Percentiles rank a stretch among this genome's conserved stretches.
Conservation (phyloP, 2,329 filamentous ascomycete genomes). For the Pseudonectria foliicola region DNA sequence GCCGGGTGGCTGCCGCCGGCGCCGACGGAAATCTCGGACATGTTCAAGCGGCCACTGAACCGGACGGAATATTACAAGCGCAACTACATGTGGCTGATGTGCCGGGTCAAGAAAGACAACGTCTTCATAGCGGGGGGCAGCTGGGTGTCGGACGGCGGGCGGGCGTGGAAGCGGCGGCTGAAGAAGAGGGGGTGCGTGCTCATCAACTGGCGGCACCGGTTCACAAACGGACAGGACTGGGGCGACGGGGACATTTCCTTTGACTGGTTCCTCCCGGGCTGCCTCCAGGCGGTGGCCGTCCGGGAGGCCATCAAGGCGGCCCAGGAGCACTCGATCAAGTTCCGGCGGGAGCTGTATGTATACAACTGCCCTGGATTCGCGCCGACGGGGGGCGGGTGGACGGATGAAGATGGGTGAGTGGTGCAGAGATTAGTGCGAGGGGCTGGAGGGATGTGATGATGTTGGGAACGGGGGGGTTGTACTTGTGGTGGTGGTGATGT, state of each 20-base stretch:
- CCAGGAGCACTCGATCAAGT: not conserved
- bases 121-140: slow-evolving; percentile 9
- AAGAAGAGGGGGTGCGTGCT: slow-evolving; percentile 1
- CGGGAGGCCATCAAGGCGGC: slow-evolving; percentile 2
- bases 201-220: slow-evolving; percentile 8
- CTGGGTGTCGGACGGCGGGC: slow-evolving; percentile 6
- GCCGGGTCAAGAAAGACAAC: slow-evolving; percentile 1
- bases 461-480: too few species aligned
- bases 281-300: slow-evolving; percentile 1
- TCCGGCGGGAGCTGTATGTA: slow-evolving; percentile 4
- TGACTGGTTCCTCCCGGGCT: slow-evolving; percentile 3
- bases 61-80: slow-evolving; percentile 11
- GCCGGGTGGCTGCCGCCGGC: too few species aligned
- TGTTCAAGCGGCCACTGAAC: slow-evolving; percentile 2
- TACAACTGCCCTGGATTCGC: slow-evolving; percentile 6
- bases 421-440: too few species aligned
- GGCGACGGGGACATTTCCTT: slow-evolving; percentile 9
- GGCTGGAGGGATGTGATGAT: too few species aligned
- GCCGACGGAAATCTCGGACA: too few species aligned
- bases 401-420: not conserved
- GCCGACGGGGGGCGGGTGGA: not conserved
- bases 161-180: not conserved
- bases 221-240: slow-evolving; percentile 10
- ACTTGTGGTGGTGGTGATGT: too few species aligned
- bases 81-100: slow-evolving; percentile 15